Conservation (phyloP, 805 yeast species). For the Candida lessepsii region DNA sequence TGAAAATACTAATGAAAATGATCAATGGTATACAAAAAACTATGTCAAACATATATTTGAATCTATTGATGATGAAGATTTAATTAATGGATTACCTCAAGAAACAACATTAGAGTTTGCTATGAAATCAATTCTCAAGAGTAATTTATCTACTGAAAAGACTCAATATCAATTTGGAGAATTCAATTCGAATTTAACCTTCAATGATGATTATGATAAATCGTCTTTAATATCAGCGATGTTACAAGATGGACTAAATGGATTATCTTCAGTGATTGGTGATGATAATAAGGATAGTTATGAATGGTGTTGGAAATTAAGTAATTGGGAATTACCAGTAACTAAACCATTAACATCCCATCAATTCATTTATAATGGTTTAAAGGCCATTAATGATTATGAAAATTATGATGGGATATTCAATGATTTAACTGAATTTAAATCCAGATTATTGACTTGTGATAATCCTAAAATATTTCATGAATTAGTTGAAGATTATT, state of each 20-base stretch:
- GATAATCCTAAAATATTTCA: conserved; percentile 8
- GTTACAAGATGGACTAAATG: conserved; percentile 52
- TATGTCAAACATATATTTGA: conserved; percentile 43
- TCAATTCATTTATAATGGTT: conserved; percentile 49
- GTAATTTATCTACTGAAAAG: conserved; percentile 31
- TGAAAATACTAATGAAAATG: too few relatives aligned
- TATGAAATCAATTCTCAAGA: conserved; percentile 35
- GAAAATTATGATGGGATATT: not conserved
- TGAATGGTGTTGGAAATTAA: conserved; percentile 75
- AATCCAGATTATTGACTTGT: not conserved
- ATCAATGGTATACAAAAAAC: conserved; percentile 16
- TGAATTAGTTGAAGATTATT: conserved; percentile 1
- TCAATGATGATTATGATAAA: conserved; percentile 5
- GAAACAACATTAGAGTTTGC: conserved; percentile 55
- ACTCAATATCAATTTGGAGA: conserved; percentile 57
- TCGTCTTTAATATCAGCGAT: conserved; percentile 35
- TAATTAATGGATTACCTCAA: conserved; percentile 63
- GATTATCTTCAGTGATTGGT: conserved; percentile 47
- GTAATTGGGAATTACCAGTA: conserved; percentile 71
- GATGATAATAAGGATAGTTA: conserved; percentile 28
- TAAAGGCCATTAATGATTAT: conserved; percentile 20
- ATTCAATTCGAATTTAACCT: conserved; percentile 44
- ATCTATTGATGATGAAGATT: conserved; percentile 59
- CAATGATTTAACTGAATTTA: not conserved
- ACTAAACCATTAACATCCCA: conserved; percentile 41